Base-by-base conservation (phyloP, 202 grass and related monocot species). In the Bolboschoenoplectus hybrid region DNA sequence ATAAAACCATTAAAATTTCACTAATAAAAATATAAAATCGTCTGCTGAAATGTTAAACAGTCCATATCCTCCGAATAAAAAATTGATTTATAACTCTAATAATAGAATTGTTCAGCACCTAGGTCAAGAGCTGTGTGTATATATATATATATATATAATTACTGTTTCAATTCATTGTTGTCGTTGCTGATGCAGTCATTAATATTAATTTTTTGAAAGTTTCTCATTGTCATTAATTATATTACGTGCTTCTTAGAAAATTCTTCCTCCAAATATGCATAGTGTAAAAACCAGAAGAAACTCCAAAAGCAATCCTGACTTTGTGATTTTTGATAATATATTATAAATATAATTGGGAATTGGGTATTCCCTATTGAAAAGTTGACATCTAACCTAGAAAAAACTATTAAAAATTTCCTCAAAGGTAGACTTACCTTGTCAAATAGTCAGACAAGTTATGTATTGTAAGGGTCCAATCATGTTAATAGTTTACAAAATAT, bases 321-420 rank as follows among this genome's bases (percentile, higher is more conserved):
- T 46, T 72, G 43, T n/a, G 41, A 72, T 47, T 72, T 70, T 72
- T 46, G 4, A 72, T 20, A 7, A 72, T 9, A 19, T 72, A 72
- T 68, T 9, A 45, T n/a, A 2, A 38, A 39, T 38, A 78, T 34
- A 78, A 78, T 38, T 36, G 51, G 16, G 34, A 56, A 77, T 32
- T 78, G n/a, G 3, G 46, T 46, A 17, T 71, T 71, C 41, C 67
- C 16, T 46, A 71, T 32, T 74, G n/a, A 50, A 78, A 55, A 12
- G 74, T 78, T 57, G 74, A 78, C 26, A 78, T 78, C 51, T 78
- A 56, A 78, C 49, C 32, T 39, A 78, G 12, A 56, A 26, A 55
- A 9, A 5, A 56, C 5, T 53, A 38, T 56, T 78, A 16, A 16
- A 74, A 74, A 74, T 2, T 51, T 40, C 32, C 14, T 38, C 11